A percentile compares a stretch with the other conserved stretches of the same genome.
phyloP scores from a whole-genome alignment of 768 basidiomycete genomes.

The Termitomyces sp. region DNA sequence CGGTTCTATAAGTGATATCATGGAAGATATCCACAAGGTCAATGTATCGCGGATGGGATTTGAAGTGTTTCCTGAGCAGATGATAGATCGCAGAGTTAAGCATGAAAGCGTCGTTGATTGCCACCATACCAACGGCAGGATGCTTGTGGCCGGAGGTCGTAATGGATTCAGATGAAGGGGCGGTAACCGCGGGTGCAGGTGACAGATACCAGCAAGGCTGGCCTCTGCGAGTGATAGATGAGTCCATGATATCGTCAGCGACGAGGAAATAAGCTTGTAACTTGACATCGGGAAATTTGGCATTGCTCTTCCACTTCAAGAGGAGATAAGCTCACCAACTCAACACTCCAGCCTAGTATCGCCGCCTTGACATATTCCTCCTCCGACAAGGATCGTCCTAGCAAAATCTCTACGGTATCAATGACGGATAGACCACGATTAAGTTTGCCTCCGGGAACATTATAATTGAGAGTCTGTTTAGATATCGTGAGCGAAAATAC shows the following conservation, averaged over 20 bases:
- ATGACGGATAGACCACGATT: conserved; percentile 96
- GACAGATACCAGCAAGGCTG: conserved; percentile 92
- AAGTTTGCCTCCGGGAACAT: conserved; percentile 94
- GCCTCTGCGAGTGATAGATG: conserved; percentile 85
- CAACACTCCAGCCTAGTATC: conserved; percentile 92
- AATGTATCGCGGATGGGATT: conserved; percentile 73
- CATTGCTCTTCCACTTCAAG: background rate
- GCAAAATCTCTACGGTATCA: conserved; percentile 86
- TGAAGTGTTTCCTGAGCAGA: conserved; percentile 85
- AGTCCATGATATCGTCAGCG: conserved; percentile 97
- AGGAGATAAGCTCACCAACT: conserved; percentile 57
- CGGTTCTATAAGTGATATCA: conserved; percentile 87
- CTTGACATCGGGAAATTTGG: conserved; percentile 30
- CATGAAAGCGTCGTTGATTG: conserved; percentile 97
- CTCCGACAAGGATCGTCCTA: conserved; percentile 61
- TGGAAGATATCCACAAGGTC: conserved; percentile 90
- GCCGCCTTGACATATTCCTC: conserved; percentile 89
- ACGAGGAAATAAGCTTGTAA: conserved; percentile 98
- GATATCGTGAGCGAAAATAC: background rate
- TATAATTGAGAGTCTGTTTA: conserved; percentile 78
- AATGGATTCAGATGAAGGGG: conserved; percentile 11
- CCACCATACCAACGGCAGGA: conserved; percentile 66
- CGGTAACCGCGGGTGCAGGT: conserved; percentile 14
- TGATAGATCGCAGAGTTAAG: conserved; percentile 91
- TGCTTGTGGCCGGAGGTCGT: conserved; percentile 15